A percentile compares a stretch with the other conserved stretches of the same genome.
Conservation (phyloP, 768 basidiomycete genomes). For the Strobilomyces echinocephalus region DNA sequence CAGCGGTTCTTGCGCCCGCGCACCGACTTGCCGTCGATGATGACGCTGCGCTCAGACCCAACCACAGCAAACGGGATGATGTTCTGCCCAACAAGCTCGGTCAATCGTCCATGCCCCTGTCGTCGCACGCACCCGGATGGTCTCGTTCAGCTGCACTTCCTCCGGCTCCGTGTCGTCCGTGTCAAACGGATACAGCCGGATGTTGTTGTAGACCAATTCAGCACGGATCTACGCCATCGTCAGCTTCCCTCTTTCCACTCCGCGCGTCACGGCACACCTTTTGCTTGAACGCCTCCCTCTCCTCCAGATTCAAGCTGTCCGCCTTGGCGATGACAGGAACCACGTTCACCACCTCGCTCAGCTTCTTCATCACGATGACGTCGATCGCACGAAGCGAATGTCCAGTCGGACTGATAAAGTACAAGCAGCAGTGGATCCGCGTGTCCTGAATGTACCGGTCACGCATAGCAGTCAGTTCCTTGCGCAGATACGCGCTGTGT, state of each 20-base stretch:
- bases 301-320: slow-evolving; percentile 89
- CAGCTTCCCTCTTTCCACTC: neutral
- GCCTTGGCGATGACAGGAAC: slow-evolving; percentile 99
- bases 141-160: slow-evolving; percentile 84
- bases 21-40: slow-evolving; percentile 93
- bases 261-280: slow-evolving; percentile 47
- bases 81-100: slow-evolving; percentile 44
- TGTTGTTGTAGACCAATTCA: slow-evolving; percentile 86
- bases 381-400: slow-evolving; percentile 95
- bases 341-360: slow-evolving; percentile 98
- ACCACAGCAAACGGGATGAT: slow-evolving; percentile 97
- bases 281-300: slow-evolving; percentile 88
- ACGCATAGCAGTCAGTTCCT: slow-evolving; percentile 97
- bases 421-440: slow-evolving; percentile 95
- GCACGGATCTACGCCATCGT: slow-evolving; percentile 71
- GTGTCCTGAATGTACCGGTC: slow-evolving; percentile 99
- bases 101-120: neutral
- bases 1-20: slow-evolving; percentile 96
- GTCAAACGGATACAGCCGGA: slow-evolving; percentile 95
- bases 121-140: slow-evolving; percentile 68
- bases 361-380: slow-evolving; percentile 98
- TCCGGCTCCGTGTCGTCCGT: slow-evolving; percentile 94
- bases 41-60: slow-evolving; percentile 93
- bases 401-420: slow-evolving; percentile 99
- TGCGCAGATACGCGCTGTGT: slow-evolving; percentile 96